These are phyloP conservation scores for Sphagnum fallax DNA, from an alignment of 228 moss, liverwort and hornwort species.

Conservation along the genomic window DNA sequence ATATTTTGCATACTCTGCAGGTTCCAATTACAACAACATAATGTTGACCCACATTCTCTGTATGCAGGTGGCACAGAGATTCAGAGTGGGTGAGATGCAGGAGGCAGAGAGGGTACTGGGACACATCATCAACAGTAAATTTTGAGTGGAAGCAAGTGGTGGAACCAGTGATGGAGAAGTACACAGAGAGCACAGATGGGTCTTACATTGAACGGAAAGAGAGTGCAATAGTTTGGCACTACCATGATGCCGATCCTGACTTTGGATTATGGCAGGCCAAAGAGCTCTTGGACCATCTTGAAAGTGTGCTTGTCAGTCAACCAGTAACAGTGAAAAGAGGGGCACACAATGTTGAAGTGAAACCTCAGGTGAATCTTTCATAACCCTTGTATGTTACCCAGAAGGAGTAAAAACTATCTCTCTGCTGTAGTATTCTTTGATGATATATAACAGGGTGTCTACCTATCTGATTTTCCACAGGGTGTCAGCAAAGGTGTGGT, in stretches of 20 bases:
- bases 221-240: conserved; percentile 96
- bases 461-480: conserved; percentile 23
- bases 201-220: conserved; percentile 85
- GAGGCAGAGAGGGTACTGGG: conserved; percentile 29
- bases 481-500: conserved; percentile 91
- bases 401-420: not conserved
- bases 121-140: conserved; percentile 37
- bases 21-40: too few species aligned
- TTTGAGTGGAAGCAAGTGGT: conserved; percentile 91
- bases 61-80: conserved; percentile 53
- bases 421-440: not conserved
- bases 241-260: conserved; percentile 83
- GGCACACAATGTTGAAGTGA: conserved; percentile 93
- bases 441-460: too few species aligned
- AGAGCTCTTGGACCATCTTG: conserved; percentile 86
- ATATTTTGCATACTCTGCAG: not conserved
- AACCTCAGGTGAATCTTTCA: conserved; percentile 61
- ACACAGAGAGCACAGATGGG: conserved; percentile 83
- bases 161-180: conserved; percentile 76
- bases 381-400: not conserved
- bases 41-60: not conserved
- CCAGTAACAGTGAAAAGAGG: conserved; percentile 90
- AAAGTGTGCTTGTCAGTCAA: conserved; percentile 86
- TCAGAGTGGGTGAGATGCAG: conserved; percentile 72
- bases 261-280: conserved; percentile 99